These are phyloP conservation scores for Selaginella tamariscina DNA, from an alignment of 75 land plant genomes.

Conservation along the genomic window DNA sequence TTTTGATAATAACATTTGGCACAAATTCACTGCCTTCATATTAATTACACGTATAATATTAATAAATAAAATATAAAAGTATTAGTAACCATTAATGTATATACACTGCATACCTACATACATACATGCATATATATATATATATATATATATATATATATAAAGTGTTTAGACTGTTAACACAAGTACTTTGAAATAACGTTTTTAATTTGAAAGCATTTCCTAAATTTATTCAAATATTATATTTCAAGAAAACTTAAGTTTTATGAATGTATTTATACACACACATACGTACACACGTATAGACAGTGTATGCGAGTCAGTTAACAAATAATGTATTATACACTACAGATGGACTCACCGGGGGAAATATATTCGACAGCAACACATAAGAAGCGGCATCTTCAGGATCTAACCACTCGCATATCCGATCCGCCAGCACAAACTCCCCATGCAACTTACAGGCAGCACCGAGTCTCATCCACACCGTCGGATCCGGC, in stretches of 20 bases:
- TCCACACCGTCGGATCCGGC: too few species aligned
- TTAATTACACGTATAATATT: not conserved
- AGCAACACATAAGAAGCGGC: too few species aligned
- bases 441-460: too few species aligned
- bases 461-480: too few species aligned
- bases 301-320: too few species aligned
- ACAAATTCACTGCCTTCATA: not conserved
- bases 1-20: not conserved
- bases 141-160: not conserved
- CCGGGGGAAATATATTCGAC: too few species aligned
- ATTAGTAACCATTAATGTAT: not conserved
- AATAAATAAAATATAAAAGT: not conserved
- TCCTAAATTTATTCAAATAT: not conserved
- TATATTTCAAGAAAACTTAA: not conserved
- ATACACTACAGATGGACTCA: too few species aligned
- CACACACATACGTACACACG: slow-evolving; percentile 1
- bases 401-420: too few species aligned
- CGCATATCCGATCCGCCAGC: too few species aligned
- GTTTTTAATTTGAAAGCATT: not conserved
- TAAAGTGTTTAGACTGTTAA: not conserved
- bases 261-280: not conserved
- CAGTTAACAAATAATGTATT: too few species aligned
- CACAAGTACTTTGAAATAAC: not conserved
- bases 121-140: not conserved
- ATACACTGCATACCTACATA: slow-evolving; percentile 5